phyloP scores from a whole-genome alignment of 2,329 filamentous ascomycete genomes.

The Sporothrix pseudoabietina region DNA sequence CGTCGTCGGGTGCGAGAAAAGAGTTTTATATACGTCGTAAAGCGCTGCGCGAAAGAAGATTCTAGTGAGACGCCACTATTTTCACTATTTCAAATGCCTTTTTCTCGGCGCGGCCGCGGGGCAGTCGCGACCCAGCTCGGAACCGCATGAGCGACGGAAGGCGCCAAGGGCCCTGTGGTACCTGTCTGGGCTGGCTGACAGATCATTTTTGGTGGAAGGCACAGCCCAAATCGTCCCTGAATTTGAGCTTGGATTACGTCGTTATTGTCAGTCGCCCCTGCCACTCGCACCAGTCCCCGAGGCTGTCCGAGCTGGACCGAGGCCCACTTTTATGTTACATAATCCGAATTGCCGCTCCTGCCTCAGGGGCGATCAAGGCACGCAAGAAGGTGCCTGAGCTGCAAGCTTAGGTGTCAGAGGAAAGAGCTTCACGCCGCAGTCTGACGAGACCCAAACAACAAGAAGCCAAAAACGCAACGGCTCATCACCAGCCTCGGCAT shows the following conservation, averaged over 20 bases:
- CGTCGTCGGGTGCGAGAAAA: conserved; percentile 2
- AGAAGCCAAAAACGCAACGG: background rate
- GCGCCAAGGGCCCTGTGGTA: background rate
- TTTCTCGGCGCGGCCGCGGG: conserved; percentile 14
- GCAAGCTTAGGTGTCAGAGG: background rate
- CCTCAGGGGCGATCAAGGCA: background rate
- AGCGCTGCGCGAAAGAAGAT: conserved; percentile 10
- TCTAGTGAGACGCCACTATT: conserved; percentile 21
- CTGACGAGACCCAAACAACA: background rate
- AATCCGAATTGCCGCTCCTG: conserved; percentile 10
- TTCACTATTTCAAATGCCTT: conserved; percentile 18
- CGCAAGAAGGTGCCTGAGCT: background rate
- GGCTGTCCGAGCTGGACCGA: conserved; percentile 19
- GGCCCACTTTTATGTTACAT: conserved; percentile 15
- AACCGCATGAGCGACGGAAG: background rate
- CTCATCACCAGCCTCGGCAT: background rate
- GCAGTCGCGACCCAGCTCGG: background rate
- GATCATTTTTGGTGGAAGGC: conserved; percentile 7
- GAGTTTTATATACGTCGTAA: conserved; percentile 1
- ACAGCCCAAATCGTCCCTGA: background rate
- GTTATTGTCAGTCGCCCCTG: background rate
- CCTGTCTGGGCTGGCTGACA: conserved; percentile 13
- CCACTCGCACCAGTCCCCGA: background rate
- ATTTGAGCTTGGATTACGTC: background rate
- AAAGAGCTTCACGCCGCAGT: background rate